Conservation (phyloP, 805 yeast genomes). For the Kodamaea neixiangensis region DNA sequence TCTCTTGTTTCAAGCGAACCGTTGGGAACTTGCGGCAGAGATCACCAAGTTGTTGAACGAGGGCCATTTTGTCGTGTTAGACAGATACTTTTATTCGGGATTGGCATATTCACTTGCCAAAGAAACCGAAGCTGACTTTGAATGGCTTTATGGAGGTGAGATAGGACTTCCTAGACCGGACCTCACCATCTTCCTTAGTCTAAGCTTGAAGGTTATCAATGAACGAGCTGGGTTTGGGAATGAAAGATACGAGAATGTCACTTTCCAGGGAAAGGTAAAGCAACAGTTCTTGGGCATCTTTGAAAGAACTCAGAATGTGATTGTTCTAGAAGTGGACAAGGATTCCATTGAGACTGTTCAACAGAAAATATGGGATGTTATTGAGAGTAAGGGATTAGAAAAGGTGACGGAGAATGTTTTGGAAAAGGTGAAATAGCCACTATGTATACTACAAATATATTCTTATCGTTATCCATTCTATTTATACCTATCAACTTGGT, state of each 20-base stretch:
- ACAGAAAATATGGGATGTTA: conserved; percentile 42
- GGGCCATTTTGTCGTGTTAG: conserved; percentile 70
- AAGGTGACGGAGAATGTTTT: neutral
- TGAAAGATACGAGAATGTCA: conserved; percentile 82
- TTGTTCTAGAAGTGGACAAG: conserved; percentile 59
- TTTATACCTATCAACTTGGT: too few relatives aligned
- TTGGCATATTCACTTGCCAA: conserved; percentile 91
- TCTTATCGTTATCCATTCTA: too few relatives aligned
- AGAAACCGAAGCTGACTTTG: conserved; percentile 50
- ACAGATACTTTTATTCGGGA: conserved; percentile 91
- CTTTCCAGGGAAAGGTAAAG: conserved; percentile 75
- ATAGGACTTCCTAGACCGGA: conserved; percentile 87
- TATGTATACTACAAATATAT: too few relatives aligned
- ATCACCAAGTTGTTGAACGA: conserved; percentile 46
- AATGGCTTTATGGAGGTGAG: conserved; percentile 86
- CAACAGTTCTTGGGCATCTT: conserved; percentile 54
- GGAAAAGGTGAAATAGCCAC: neutral
- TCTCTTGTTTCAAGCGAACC: conserved; percentile 83
- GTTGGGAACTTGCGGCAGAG: conserved; percentile 77
- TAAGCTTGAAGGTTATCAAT: conserved; percentile 45
- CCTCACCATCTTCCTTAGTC: conserved; percentile 71
- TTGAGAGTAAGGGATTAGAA: conserved; percentile 12
- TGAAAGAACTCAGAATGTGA: conserved; percentile 30
- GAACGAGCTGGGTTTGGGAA: conserved; percentile 83
- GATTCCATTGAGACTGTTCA: conserved; percentile 58